phyloP scores from a whole-genome alignment of 2,329 filamentous ascomycete species.

The Beauveria varroae region DNA sequence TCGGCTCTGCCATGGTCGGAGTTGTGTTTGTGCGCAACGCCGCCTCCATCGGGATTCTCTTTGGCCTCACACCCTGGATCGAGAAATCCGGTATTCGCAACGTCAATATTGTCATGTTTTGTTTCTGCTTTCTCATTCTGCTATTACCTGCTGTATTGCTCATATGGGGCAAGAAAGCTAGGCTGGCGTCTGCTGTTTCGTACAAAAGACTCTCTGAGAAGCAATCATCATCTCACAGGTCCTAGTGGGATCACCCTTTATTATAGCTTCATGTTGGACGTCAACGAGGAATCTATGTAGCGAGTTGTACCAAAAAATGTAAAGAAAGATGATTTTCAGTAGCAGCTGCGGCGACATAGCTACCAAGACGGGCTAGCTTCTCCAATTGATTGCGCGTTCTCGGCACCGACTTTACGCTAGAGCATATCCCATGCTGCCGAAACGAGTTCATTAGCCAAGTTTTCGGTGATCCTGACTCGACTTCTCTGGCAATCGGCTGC shows the following conservation, averaged over 20 bases:
- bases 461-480: neutral
- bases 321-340: no score
- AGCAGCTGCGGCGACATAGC: no score
- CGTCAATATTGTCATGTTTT: slow-evolving; percentile 14
- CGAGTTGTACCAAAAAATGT: neutral
- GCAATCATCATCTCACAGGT: neutral
- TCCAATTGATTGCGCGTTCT: no score
- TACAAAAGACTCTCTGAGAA: neutral
- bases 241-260: neutral
- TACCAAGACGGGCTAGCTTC: no score
- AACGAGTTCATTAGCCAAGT: neutral
- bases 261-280: no score
- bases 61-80: slow-evolving; percentile 18
- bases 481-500: neutral
- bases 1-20: slow-evolving; percentile 17
- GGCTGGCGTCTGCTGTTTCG: neutral
- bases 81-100: slow-evolving; percentile 16
- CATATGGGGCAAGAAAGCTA: slow-evolving; percentile 18
- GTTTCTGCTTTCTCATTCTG: slow-evolving; percentile 11
- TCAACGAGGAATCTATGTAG: neutral
- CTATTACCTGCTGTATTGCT: slow-evolving; percentile 15
- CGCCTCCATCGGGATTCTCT: slow-evolving; percentile 15
- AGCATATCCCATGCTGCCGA: neutral
- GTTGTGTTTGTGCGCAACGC: slow-evolving; percentile 19
- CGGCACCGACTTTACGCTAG: no score